These are phyloP conservation scores for Capronia epimyces DNA, from an alignment of 2,329 filamentous ascomycete species.

Conservation along the genomic window DNA sequence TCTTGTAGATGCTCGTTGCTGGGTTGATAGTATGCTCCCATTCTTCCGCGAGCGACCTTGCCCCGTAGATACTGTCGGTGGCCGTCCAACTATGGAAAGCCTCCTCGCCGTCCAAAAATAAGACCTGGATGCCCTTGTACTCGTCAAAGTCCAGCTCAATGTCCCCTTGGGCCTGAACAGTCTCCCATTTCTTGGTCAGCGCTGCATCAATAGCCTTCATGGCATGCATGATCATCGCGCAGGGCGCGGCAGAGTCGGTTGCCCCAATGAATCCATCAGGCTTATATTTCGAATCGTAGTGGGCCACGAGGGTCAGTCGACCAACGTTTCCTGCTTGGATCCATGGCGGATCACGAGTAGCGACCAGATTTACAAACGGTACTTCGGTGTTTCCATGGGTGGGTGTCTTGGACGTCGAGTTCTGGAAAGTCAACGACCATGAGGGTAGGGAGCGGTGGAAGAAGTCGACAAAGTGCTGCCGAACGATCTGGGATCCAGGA, in stretches of 20 bases:
- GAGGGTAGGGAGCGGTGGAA: conserved; percentile 67
- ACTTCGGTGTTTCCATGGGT: conserved; percentile 63
- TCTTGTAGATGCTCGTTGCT: conserved; percentile 68
- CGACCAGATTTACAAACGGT: conserved; percentile 81
- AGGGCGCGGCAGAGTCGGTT: conserved; percentile 87
- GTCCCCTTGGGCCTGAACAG: conserved; percentile 57
- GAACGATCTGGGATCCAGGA: conserved; percentile 63
- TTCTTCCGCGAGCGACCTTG: conserved; percentile 70
- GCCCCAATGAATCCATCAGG: conserved; percentile 88
- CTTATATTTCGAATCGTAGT: conserved; percentile 80
- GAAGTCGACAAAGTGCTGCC: conserved; percentile 78
- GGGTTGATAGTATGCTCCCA: conserved; percentile 72
- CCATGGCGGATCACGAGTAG: conserved; percentile 84
- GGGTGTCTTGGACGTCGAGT: conserved; percentile 80
- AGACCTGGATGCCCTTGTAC: conserved; percentile 76
- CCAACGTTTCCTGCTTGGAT: conserved; percentile 66
- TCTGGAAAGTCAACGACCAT: conserved; percentile 80
- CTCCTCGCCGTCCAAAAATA: conserved; percentile 91
- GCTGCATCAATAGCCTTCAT: conserved; percentile 74
- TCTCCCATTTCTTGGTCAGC: conserved; percentile 74
- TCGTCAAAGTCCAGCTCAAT: conserved; percentile 56
- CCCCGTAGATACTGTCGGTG: conserved; percentile 80
- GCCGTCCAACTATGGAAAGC: conserved; percentile 77
- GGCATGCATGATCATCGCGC: conserved; percentile 85
- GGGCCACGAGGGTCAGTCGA: conserved; percentile 79